Evolutionary conservation across 2,329 filamentous ascomycete genomes (phyloP).

Genomic region (Neodidymelliopsis sp.): DNA sequence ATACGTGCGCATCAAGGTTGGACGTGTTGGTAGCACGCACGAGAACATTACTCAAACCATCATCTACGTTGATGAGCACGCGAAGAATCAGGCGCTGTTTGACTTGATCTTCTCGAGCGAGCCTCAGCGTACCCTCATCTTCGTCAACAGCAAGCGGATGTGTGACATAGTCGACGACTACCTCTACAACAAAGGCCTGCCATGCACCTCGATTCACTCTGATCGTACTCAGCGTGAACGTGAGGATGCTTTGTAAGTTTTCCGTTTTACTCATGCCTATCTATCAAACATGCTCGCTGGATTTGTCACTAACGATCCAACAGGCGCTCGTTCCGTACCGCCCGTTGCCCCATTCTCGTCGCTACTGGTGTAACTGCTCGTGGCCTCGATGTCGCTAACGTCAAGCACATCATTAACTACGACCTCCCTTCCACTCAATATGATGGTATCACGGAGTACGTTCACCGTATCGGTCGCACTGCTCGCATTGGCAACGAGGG

Average conservation of each 20-base stretch:
- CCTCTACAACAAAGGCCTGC: constrained; percentile 79
- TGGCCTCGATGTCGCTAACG: constrained; percentile 85
- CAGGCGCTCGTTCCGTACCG: constrained; percentile 78
- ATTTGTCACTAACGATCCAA: constrained; percentile 8
- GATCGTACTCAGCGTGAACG: constrained; percentile 90
- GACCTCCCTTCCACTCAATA: constrained; percentile 77
- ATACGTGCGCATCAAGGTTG: constrained; percentile 83
- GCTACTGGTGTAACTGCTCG: constrained; percentile 87
- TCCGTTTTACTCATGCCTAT: background rate
- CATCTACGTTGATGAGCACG: constrained; percentile 67
- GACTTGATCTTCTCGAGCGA: constrained; percentile 75
- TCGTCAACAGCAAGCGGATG: constrained; percentile 80
- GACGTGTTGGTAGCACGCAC: constrained; percentile 84
- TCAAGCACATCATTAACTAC: constrained; percentile 93
- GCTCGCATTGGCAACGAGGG: constrained; percentile 90
- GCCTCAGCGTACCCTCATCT: constrained; percentile 83
- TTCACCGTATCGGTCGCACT: constrained; percentile 94
- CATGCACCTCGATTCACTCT: constrained; percentile 86
- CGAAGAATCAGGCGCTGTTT: constrained; percentile 75
- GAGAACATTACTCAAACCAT: constrained; percentile 82
- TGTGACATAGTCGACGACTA: constrained; percentile 90
- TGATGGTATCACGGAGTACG: constrained; percentile 93
- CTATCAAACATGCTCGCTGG: too few species aligned
- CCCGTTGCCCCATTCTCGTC: constrained; percentile 78
- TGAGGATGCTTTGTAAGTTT: constrained; percentile 80